Evolutionary conservation across 2,329 filamentous ascomycete species (phyloP).

Genomic region (Sclerotinia trifoliorum): DNA sequence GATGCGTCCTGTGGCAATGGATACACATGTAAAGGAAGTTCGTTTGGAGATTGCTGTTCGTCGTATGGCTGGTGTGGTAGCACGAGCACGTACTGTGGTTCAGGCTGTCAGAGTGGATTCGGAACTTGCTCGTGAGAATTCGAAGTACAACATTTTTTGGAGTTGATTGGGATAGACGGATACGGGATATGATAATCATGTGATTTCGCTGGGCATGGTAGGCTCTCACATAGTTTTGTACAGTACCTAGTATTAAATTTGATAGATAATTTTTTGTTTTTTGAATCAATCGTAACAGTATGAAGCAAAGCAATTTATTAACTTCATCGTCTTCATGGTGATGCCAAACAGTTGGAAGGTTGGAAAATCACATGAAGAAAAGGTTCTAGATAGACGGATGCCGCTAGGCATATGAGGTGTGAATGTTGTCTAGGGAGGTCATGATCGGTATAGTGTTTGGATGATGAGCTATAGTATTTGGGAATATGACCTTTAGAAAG

Average conservation of each 20-base stretch:
- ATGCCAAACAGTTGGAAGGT: too few relatives aligned
- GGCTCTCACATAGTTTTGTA: too few relatives aligned
- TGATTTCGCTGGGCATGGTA: too few relatives aligned
- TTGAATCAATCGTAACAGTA: too few relatives aligned
- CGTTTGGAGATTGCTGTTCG: constrained; percentile 15
- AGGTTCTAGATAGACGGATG: background rate
- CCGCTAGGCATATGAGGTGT: background rate
- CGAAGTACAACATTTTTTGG: background rate
- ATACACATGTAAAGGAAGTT: constrained; percentile 5
- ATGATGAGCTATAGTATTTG: background rate
- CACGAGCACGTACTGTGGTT: background rate
- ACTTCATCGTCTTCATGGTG: too few relatives aligned
- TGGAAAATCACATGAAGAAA: background rate
- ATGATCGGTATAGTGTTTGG: background rate
- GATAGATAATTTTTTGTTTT: too few relatives aligned
- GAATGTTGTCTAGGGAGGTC: background rate
- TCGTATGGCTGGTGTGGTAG: constrained; percentile 12
- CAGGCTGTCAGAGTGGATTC: constrained; percentile 16
- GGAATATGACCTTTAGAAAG: background rate
- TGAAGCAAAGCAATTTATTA: too few relatives aligned
- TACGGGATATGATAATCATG: too few relatives aligned
- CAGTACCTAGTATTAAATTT: too few relatives aligned
- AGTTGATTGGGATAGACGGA: too few relatives aligned
- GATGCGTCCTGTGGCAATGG: constrained; percentile 14
- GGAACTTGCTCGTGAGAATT: constrained; percentile 10